Percentiles rank a stretch among this genome's conserved stretches.
Conservation (phyloP, 768 basidiomycete genomes). For the Trametes punicea region DNA sequence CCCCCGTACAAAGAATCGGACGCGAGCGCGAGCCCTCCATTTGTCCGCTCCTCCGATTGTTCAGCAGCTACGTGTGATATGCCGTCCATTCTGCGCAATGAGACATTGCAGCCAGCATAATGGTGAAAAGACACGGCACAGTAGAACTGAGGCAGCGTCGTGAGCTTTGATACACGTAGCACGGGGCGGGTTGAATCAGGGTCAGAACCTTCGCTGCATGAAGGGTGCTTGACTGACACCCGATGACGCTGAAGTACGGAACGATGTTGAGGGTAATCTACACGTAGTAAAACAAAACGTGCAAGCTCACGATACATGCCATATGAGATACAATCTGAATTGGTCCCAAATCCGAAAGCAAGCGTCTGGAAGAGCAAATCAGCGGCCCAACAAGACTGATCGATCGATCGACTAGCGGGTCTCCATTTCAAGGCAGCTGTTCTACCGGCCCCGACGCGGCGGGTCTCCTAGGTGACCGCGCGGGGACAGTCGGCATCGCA, state of each 20-base stretch:
- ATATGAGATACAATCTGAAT: conserved; percentile 3
- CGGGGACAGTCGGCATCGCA: conserved; percentile 4
- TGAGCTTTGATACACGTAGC: neutral
- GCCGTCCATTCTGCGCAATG: neutral
- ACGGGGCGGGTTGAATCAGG: neutral
- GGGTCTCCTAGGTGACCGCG: conserved; percentile 11
- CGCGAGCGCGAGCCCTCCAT: neutral
- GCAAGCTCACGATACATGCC: neutral
- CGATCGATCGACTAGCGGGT: conserved; percentile 11
- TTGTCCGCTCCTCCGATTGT: neutral
- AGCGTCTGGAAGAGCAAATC: neutral
- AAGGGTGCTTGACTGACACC: neutral
- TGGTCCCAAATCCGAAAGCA: neutral
- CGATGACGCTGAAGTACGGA: neutral
- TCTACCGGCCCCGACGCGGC: conserved; percentile 6
- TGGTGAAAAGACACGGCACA: too few relatives aligned
- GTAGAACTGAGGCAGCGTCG: neutral
- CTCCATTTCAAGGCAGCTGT: conserved; percentile 1
- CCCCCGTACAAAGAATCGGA: conserved; percentile 4
- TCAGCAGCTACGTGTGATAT: too few relatives aligned
- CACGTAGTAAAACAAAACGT: neutral
- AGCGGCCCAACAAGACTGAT: neutral
- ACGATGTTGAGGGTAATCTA: neutral
- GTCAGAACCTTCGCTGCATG: neutral
- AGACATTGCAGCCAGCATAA: too few relatives aligned